A percentile compares a stretch with the other conserved stretches of the same genome.
phyloP scores from a whole-genome alignment of 306 rosid genomes.

The Prunus campanulata region DNA sequence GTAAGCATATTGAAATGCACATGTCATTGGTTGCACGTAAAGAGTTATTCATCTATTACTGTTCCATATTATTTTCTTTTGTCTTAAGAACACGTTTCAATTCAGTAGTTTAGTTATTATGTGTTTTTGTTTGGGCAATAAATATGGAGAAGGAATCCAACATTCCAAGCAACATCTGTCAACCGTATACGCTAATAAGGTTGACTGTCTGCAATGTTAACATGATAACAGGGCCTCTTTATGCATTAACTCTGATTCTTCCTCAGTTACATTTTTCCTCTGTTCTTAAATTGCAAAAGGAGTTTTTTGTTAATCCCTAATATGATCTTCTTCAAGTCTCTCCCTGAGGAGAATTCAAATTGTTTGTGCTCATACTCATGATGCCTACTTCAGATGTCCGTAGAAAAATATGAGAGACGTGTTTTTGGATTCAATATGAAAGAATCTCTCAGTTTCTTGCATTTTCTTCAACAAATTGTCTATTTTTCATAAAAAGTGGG shows the following conservation, averaged over 20 bases:
- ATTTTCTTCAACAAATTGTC: too few species aligned
- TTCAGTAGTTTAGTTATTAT: not conserved
- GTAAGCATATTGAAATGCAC: constrained; percentile 41
- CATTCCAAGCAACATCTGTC: not conserved
- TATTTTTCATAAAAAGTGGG: too few species aligned
- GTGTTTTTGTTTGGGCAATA: not conserved
- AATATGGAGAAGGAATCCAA: not conserved
- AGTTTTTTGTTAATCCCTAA: not conserved
- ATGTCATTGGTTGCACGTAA: constrained; percentile 3
- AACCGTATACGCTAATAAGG: too few species aligned
- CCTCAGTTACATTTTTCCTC: not conserved
- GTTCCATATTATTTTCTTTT: not conserved
- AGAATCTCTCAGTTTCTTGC: not conserved
- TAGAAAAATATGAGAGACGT: not conserved
- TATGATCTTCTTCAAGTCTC: not conserved
- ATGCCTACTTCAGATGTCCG: not conserved
- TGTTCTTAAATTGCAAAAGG: not conserved
- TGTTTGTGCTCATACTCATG: not conserved
- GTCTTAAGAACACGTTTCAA: not conserved
- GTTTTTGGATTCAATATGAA: not conserved
- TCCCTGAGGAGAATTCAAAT: not conserved
- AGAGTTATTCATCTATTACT: not conserved
- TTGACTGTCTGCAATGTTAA: not conserved
- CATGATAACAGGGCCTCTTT: not conserved
- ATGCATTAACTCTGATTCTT: not conserved